Base-by-base conservation (phyloP, 257 asterid species). In the Capsicum rhomboideum region DNA sequence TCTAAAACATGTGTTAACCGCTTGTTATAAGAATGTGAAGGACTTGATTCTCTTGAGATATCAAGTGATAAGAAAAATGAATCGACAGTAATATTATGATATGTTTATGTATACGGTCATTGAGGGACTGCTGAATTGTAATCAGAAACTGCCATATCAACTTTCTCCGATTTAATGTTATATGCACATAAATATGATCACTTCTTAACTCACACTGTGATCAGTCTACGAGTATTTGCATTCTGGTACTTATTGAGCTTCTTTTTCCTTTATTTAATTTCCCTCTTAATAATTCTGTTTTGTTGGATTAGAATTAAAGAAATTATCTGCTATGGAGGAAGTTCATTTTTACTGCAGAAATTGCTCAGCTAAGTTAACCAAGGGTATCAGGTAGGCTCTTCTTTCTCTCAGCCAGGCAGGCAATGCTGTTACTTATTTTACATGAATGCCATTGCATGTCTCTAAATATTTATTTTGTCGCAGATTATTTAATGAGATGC, bases 341-440 rank as follows among this genome's bases (percentile, higher is more conserved):
- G 96, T 92, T 80, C 87, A 89, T 85, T 92, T 94, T 88, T 94
- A 93, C 97, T 96, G 99, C 94, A 87, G 93, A 85, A 90, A 85
- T 87, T 96, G 98, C 91, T 92, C 95, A 10, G 78, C 85, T 83
- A 90, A 93, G 89, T 86, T 94, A 90, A 91, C 97, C 6, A 91
- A 83, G 87, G 87, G 91, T 80, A 90, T 96, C 90, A 88, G 98
- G 99, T 93, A 85, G 84, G 10, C 42, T 80, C 42, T 64, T n/a
- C 55, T 84, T 82, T 85, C 84, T 81, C 71, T 64, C 79, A 82
- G 66, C 18, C 1, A 50, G 28, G 13, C 3, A 64, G 67, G 59
- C 17, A 68, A 18, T 52, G 78, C 67, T 50, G 2, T 55, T 18
- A 29, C 14, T 75, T 52, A 10, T 6, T 53, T 71, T 82, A 74